Conservation (phyloP, 2,329 filamentous ascomycete species). For the Clonostachys sp. region DNA sequence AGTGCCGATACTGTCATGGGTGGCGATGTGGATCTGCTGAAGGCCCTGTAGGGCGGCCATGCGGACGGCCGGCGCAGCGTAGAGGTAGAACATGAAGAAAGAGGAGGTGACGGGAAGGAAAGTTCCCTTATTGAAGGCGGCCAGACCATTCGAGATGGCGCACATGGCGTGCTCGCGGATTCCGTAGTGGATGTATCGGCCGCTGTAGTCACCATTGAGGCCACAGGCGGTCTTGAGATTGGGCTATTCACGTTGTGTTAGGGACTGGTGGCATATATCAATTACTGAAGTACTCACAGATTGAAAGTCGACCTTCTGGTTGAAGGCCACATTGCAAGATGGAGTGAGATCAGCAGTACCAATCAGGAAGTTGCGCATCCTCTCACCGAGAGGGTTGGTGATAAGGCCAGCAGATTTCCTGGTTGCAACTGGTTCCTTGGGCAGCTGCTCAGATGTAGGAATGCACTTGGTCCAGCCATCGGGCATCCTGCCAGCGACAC, state of each 20-base stretch:
- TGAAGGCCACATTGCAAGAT: conserved; percentile 51
- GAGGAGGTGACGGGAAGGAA: conserved; percentile 53
- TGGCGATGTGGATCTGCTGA: conserved; percentile 54
- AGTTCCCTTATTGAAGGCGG: conserved; percentile 49
- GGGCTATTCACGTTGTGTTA: conserved; percentile 14
- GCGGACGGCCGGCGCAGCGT: conserved; percentile 52
- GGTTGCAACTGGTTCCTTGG: conserved; percentile 39
- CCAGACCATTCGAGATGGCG: conserved; percentile 51
- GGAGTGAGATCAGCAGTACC: conserved; percentile 48
- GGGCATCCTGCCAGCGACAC: conserved; percentile 37
- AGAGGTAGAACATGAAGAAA: conserved; percentile 61
- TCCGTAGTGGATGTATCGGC: conserved; percentile 55
- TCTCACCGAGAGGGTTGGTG: conserved; percentile 44
- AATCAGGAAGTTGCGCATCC: conserved; percentile 42
- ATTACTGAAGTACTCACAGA: conserved; percentile 8
- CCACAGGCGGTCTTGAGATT: conserved; percentile 34
- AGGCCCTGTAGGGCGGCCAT: conserved; percentile 55
- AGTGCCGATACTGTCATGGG: conserved; percentile 55
- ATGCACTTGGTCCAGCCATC: conserved; percentile 43
- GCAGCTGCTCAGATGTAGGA: conserved; percentile 34
- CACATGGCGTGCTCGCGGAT: conserved; percentile 61
- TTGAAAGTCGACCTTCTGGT: conserved; percentile 44
- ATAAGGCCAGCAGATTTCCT: conserved; percentile 42
- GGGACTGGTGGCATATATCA: not conserved
- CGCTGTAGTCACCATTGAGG: conserved; percentile 48